These are phyloP conservation scores for Aspergillus affinis DNA, from an alignment of 495 filamentous ascomycete species.

Conservation along the genomic window DNA sequence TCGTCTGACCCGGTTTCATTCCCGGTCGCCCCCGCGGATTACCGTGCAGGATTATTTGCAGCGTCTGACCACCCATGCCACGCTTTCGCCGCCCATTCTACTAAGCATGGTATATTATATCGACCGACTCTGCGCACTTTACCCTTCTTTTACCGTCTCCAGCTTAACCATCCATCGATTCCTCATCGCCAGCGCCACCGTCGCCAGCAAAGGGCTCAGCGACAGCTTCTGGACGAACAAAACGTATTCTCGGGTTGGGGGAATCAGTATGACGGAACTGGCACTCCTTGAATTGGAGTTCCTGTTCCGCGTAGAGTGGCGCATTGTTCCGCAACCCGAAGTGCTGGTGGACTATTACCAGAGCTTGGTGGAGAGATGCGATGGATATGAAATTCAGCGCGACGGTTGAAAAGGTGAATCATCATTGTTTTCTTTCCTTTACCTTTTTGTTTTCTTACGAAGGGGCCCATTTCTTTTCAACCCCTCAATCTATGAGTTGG, in stretches of 20 bases:
- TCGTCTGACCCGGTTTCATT: conserved; percentile 91
- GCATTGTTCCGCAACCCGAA: conserved; percentile 93
- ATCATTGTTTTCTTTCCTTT: not conserved
- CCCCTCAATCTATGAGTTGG: not conserved
- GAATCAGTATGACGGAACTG: conserved; percentile 82
- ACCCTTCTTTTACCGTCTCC: conserved; percentile 90
- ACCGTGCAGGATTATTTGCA: conserved; percentile 90
- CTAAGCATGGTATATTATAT: conserved; percentile 99
- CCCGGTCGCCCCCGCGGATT: conserved; percentile 89
- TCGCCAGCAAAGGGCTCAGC: conserved; percentile 92
- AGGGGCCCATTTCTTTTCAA: not conserved
- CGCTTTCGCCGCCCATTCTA: conserved; percentile 88
- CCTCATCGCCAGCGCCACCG: conserved; percentile 90
- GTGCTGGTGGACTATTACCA: conserved; percentile 89
- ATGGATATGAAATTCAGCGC: conserved; percentile 56
- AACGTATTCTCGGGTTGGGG: conserved; percentile 90
- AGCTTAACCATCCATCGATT: conserved; percentile 96
- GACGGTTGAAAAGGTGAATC: conserved; percentile 7
- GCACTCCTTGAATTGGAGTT: conserved; percentile 95
- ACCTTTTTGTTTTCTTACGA: not conserved
- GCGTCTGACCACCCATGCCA: conserved; percentile 89
- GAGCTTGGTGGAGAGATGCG: conserved; percentile 73
- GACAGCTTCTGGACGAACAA: conserved; percentile 98
- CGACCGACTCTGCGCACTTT: conserved; percentile 87
- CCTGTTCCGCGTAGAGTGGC: conserved; percentile 87